Evolutionary conservation across 2,329 filamentous ascomycete genomes (phyloP).

Genomic region (Colletotrichum coccodes): DNA sequence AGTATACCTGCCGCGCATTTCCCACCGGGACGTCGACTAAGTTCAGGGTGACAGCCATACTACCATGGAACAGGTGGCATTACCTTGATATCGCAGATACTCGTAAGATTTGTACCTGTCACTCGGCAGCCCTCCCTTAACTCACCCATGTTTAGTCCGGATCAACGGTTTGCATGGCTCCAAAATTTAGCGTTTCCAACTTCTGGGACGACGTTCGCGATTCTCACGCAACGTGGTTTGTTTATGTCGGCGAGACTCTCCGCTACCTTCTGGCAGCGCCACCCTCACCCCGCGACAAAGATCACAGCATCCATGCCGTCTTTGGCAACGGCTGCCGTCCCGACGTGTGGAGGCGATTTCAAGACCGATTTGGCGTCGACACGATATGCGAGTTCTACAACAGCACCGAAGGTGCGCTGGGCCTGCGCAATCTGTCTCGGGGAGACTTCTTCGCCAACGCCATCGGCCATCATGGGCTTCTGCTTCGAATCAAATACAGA

Average conservation of each 20-base stretch:
- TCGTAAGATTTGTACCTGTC: conserved; percentile 44
- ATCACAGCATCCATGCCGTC: conserved; percentile 68
- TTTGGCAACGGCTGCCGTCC: conserved; percentile 76
- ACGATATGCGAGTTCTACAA: conserved; percentile 81
- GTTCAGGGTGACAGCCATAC: conserved; percentile 44
- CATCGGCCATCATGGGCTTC: conserved; percentile 77
- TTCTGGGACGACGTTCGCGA: conserved; percentile 81
- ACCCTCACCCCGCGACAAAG: conserved; percentile 67
- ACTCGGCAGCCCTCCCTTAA: no score
- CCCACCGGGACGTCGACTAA: no score
- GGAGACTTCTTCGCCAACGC: conserved; percentile 71
- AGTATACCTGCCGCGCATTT: no score
- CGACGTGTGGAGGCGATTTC: conserved; percentile 75
- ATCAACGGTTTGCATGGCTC: conserved; percentile 69
- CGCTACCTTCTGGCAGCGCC: conserved; percentile 78
- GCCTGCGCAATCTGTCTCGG: conserved; percentile 66
- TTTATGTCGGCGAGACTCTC: conserved; percentile 83
- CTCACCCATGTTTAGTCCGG: no score
- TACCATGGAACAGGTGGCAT: conserved; percentile 82
- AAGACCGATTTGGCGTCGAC: conserved; percentile 55
- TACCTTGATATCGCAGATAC: conserved; percentile 63
- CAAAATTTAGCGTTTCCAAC: conserved; percentile 73
- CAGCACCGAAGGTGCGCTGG: conserved; percentile 77
- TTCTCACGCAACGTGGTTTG: conserved; percentile 74
- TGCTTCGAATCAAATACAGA: conserved; percentile 63